A percentile compares a stretch with the other conserved stretches of the same genome.
These are phyloP conservation scores for Neofusicoccum parvum DNA, from an alignment of 2,329 filamentous ascomycete species.

Conservation along the genomic window DNA sequence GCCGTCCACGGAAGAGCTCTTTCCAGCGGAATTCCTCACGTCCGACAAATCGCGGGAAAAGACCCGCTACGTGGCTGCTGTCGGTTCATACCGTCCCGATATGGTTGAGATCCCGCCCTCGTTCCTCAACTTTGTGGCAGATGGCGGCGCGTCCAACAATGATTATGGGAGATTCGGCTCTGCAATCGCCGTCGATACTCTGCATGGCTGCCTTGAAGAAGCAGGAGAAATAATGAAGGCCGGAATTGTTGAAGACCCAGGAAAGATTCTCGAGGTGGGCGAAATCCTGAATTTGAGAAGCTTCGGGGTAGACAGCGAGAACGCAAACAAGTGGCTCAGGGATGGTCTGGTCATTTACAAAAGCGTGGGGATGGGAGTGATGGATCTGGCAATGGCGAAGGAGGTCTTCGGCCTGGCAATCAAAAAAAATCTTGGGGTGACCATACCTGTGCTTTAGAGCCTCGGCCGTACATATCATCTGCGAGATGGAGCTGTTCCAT, in stretches of 20 bases:
- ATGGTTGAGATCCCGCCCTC: slow-evolving; percentile 48
- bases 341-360: slow-evolving; percentile 43
- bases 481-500: too few species aligned
- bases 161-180: slow-evolving; percentile 44
- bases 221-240: slow-evolving; percentile 45
- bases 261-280: slow-evolving; percentile 48
- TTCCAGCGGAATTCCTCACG: slow-evolving; percentile 40
- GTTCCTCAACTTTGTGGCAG: too few species aligned
- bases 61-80: slow-evolving; percentile 30
- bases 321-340: too few species aligned
- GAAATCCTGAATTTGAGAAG: slow-evolving; percentile 29
- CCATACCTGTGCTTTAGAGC: too few species aligned
- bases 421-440: too few species aligned
- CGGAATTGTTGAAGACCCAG: slow-evolving; percentile 30
- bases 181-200: slow-evolving; percentile 31
- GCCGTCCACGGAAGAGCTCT: slow-evolving; percentile 48
- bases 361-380: slow-evolving; percentile 54
- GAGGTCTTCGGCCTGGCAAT: too few species aligned
- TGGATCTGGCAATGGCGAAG: slow-evolving; percentile 49
- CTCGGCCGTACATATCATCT: too few species aligned
- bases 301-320: slow-evolving; percentile 31
- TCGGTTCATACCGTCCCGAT: slow-evolving; percentile 36
- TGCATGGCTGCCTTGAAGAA: slow-evolving; percentile 48
- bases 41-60: background rate
- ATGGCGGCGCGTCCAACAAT: too few species aligned